Percentiles rank a stretch among this genome's conserved stretches.
Conservation (phyloP, 257 asterid genomes). For the Thymus quinquecostatus region DNA sequence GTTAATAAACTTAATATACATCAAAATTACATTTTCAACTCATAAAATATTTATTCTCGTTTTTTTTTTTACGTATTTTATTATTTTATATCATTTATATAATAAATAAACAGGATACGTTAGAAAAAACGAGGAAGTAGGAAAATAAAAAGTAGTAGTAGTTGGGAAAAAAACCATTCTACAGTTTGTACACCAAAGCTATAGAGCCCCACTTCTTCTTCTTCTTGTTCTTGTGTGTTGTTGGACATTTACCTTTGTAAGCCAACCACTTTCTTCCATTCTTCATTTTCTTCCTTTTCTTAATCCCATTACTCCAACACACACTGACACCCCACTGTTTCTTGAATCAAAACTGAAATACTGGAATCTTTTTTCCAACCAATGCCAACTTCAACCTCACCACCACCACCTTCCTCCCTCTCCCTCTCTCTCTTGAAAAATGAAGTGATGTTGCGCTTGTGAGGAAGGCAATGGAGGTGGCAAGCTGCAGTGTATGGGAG, state of each 20-base stretch:
- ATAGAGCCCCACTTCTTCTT: constrained; percentile 1
- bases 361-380: constrained; percentile 29
- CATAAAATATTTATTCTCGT: too few species aligned
- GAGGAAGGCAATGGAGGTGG: constrained; percentile 60
- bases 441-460: constrained; percentile 35
- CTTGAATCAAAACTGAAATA: constrained; percentile 14
- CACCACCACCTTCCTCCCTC: constrained; percentile 2
- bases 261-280: constrained; percentile 9
- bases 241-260: constrained; percentile 1
- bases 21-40: too few species aligned
- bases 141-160: constrained; percentile 1
- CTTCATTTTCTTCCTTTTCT: not conserved
- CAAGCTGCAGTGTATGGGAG: constrained; percentile 57
- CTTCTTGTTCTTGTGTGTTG: too few species aligned
- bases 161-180: not conserved
- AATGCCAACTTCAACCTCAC: constrained; percentile 12
- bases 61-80: too few species aligned
- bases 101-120: too few species aligned
- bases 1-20: too few species aligned
- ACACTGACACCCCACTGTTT: not conserved
- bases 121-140: too few species aligned
- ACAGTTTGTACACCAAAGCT: not conserved
- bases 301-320: constrained; percentile 3
- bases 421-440: not conserved
- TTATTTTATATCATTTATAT: too few species aligned